Evolutionary conservation across 129 eudicot species (phyloP).

Genomic region (Cynara cardunculus): DNA sequence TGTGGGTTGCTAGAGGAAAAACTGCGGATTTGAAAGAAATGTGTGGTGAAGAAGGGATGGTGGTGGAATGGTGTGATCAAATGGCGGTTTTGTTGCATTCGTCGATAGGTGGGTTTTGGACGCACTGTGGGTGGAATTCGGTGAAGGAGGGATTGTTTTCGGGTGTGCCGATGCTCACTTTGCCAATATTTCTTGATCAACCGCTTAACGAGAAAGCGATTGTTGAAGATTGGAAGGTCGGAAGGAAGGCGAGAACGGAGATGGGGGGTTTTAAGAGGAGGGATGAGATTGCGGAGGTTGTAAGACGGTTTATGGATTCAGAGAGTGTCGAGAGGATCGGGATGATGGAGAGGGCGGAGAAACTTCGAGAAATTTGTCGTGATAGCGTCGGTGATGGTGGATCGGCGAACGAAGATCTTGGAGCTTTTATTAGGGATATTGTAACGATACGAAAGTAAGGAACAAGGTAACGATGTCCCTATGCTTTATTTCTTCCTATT

Average conservation of each 20-base stretch:
- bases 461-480: not conserved
- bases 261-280: constrained; percentile 4
- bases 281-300: constrained; percentile 29
- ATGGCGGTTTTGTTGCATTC: constrained; percentile 42
- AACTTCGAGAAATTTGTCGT: constrained; percentile 20
- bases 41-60: constrained; percentile 36
- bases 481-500: too few relatives aligned
- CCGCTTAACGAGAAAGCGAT: constrained; percentile 33
- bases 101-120: constrained; percentile 51
- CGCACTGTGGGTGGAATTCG: constrained; percentile 71
- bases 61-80: constrained; percentile 59
- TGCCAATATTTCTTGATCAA: constrained; percentile 45
- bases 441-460: not conserved
- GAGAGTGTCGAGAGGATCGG: constrained; percentile 29
- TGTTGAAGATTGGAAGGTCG: constrained; percentile 54
- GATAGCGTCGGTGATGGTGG: constrained; percentile 25
- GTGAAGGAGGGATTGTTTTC: constrained; percentile 42
- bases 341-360: constrained; percentile 30
- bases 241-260: constrained; percentile 23
- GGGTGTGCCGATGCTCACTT: constrained; percentile 49
- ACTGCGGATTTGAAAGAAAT: constrained; percentile 13
- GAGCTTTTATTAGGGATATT: constrained; percentile 23
- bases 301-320: constrained; percentile 41
- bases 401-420: constrained; percentile 20
- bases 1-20: constrained; percentile 60